Base-by-base conservation (phyloP, 2,329 filamentous ascomycete species). In the Geosmithia putterillii region DNA sequence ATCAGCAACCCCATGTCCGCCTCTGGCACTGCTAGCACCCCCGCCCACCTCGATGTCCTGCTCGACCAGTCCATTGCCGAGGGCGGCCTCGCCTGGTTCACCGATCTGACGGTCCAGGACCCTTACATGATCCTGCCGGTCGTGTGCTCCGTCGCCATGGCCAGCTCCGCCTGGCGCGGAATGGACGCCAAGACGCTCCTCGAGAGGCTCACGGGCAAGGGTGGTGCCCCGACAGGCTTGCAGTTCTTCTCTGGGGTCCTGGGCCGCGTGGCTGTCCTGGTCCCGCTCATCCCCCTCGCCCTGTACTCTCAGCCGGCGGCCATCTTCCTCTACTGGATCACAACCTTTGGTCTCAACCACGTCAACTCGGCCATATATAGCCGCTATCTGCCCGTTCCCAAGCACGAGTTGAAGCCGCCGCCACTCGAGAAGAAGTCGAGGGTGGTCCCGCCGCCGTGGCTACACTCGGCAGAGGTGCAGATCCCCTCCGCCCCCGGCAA, bases 71-170 rank as follows among this genome's bases (percentile, higher is more conserved):
- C 63, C 1, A 51, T 79, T n/a, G 52, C 60, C 1, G 61, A 67
- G 0, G 74, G 70, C 5, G 74, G 74, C 21, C 65, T 62, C 36
- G 59, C 77, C 15, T 78, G 74, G 73, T 76, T 78, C 50, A 59
- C 64, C 2, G 69, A 79, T 48, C 63, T 79, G 20, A 69, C 67
- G 7, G 66, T 54, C 23, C 58, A 68, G 25, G 75, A 79, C 46
- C 72, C 75, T 1, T 68, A 67, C 44, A 60, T 65, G 44, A 54
- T 67, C 22, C 62, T 78, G 0, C 73, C 75, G 3, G 21, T 60
- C 8, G 45, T 61, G 34, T 64, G 58, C 44, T 55, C 57, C 1
- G 48, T 47, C 1, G 46, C 60, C 9, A 44, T 65, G 18, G 54
- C 52, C 3, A 52, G 48, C 43, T 55, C 52, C 19, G 52, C 48